These are phyloP conservation scores for Xylariaceae sp. DNA, from an alignment of 2,329 filamentous ascomycete species.

Conservation along the genomic window DNA sequence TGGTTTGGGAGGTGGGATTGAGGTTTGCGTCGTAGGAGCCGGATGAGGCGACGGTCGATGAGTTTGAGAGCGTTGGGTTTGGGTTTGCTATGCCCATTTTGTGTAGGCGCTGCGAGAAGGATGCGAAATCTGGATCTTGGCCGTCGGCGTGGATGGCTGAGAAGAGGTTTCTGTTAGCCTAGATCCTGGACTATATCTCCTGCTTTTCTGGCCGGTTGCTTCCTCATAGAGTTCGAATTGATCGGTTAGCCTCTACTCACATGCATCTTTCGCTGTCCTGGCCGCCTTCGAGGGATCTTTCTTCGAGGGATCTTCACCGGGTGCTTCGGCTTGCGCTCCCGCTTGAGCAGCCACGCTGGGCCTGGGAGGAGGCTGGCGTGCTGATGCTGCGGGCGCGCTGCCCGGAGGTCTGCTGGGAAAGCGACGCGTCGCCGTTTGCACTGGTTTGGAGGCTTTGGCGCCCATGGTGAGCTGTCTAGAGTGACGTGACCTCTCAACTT, in stretches of 20 bases:
- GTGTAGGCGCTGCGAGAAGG: constrained; percentile 48
- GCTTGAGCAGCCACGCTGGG: constrained; percentile 1
- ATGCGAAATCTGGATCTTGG: constrained; percentile 40
- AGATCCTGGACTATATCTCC: neutral
- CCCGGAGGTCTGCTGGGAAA: constrained; percentile 41
- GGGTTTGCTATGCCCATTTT: constrained; percentile 54
- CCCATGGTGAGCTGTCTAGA: constrained; percentile 34
- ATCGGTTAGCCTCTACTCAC: too few species aligned
- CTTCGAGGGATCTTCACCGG: neutral
- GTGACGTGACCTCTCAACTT: neutral
- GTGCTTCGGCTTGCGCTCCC: neutral
- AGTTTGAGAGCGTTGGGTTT: constrained; percentile 50
- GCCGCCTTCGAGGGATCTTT: too few species aligned
- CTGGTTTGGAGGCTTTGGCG: constrained; percentile 44
- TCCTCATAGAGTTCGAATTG: too few species aligned
- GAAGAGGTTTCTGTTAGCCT: constrained; percentile 1
- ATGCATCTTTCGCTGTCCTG: too few species aligned
- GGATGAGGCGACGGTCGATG: constrained; percentile 39
- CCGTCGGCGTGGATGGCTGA: constrained; percentile 40
- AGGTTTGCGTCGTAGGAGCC: neutral
- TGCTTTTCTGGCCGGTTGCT: neutral
- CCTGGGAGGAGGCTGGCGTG: neutral
- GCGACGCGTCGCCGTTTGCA: constrained; percentile 38
- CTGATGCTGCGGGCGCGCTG: constrained; percentile 19
- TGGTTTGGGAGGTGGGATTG: constrained; percentile 1